Evolutionary conservation across 352 stramenopile species (phyloP).

Genomic region (Globisporangium paroecandrum): DNA sequence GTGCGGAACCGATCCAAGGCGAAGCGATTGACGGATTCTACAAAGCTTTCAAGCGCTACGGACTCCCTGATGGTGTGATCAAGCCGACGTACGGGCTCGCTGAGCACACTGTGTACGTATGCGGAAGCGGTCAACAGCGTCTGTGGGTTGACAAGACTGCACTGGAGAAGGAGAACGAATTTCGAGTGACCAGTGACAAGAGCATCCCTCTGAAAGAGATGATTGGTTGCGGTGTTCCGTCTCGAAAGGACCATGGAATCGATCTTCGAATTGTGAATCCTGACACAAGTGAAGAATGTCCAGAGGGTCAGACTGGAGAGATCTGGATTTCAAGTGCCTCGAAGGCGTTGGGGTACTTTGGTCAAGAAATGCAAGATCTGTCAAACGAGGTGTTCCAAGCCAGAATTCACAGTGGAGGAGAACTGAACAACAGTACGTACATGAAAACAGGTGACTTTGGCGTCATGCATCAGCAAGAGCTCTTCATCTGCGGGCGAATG

Average conservation of each 20-base stretch:
- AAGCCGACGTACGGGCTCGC: conserved; percentile 99
- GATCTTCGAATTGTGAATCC: conserved; percentile 93
- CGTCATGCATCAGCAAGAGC: conserved; percentile 93
- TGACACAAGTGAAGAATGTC: conserved; percentile 44
- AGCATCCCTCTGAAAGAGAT: conserved; percentile 70
- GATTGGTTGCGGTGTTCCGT: conserved; percentile 93
- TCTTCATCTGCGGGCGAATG: conserved; percentile 97
- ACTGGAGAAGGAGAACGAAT: conserved; percentile 81
- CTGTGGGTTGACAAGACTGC: conserved; percentile 88
- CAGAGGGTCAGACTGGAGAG: conserved; percentile 74
- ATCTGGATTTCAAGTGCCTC: conserved; percentile 87
- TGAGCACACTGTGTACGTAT: conserved; percentile 99
- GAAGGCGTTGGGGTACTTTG: conserved; percentile 95
- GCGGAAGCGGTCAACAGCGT: conserved; percentile 86
- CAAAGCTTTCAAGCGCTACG: conserved; percentile 84
- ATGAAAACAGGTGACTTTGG: conserved; percentile 96
- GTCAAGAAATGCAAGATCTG: conserved; percentile 65
- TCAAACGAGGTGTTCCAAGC: conserved; percentile 90
- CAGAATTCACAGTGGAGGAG: conserved; percentile 34
- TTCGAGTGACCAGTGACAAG: conserved; percentile 28
- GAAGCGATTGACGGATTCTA: conserved; percentile 87
- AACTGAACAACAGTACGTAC: conserved; percentile 50
- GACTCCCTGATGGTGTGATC: conserved; percentile 86
- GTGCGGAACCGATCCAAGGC: conserved; percentile 95
- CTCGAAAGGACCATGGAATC: conserved; percentile 77